A percentile compares a stretch with the other conserved stretches of the same genome.
Evolutionary conservation across 2,329 filamentous ascomycete species (phyloP).

Genomic region (Periconia macrospinosa): DNA sequence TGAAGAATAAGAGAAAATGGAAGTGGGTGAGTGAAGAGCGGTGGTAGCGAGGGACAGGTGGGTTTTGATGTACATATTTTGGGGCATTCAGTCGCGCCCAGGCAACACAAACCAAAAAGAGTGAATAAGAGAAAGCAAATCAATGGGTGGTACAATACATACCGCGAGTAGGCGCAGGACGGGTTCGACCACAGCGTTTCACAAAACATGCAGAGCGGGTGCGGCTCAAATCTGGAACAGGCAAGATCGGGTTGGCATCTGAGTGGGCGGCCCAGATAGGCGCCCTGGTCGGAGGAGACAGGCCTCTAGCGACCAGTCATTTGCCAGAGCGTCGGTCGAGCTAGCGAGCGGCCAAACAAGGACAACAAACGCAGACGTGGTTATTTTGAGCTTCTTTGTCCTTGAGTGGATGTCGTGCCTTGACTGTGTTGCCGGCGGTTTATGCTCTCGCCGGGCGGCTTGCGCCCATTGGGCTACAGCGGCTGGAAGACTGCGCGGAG

Average conservation of each 20-base stretch:
- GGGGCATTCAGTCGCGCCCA: constrained; percentile 19
- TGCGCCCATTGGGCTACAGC: constrained; percentile 37
- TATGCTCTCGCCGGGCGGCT: constrained; percentile 32
- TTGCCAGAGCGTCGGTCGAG: constrained; percentile 33
- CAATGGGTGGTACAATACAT: constrained; percentile 32
- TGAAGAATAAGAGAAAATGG: constrained; percentile 21
- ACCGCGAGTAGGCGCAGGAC: constrained; percentile 45
- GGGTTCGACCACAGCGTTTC: constrained; percentile 45
- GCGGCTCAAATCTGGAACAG: constrained; percentile 47
- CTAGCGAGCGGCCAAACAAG: constrained; percentile 40
- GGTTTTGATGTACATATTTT: constrained; percentile 14
- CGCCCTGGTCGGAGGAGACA: constrained; percentile 38
- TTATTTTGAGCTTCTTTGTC: constrained; percentile 32
- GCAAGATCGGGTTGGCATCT: constrained; percentile 32
- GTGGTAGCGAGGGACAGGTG: constrained; percentile 13
- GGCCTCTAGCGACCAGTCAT: constrained; percentile 43
- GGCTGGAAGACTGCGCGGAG: constrained; percentile 19
- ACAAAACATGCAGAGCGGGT: constrained; percentile 43
- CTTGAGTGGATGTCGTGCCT: constrained; percentile 34
- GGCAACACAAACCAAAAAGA: constrained; percentile 8
- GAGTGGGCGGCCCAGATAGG: constrained; percentile 40
- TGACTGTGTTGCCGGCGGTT: constrained; percentile 34
- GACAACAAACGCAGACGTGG: constrained; percentile 20
- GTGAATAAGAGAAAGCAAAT: background rate
- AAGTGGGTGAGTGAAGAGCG: constrained; percentile 9